Percentiles rank a stretch among this genome's conserved stretches.
Conservation (phyloP, 257 asterid species). For the Linderniella brevidens region DNA sequence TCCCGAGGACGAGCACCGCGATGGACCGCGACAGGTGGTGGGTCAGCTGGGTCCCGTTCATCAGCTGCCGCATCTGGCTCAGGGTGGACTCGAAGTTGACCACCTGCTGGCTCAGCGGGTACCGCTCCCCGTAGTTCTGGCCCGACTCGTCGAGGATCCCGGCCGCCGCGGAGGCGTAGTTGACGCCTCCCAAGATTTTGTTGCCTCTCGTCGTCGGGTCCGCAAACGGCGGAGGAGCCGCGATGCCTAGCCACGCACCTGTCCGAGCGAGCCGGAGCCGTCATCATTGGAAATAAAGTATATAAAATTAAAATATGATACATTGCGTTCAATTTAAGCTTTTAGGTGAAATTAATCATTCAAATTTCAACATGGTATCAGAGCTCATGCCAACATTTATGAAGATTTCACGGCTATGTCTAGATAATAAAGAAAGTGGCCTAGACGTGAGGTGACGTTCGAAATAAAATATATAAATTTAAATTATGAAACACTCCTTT, state of each 20-base stretch:
- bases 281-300: not conserved
- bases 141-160: conserved; percentile 89
- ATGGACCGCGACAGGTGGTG: conserved; percentile 36
- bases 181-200: conserved; percentile 56
- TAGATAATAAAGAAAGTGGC: too few species aligned
- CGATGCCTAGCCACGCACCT: conserved; percentile 60
- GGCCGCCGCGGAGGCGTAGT: conserved; percentile 91
- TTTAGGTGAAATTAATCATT: too few species aligned
- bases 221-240: conserved; percentile 76
- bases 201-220: conserved; percentile 52
- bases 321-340: too few species aligned
- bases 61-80: conserved; percentile 38
- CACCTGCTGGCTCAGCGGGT: conserved; percentile 61
- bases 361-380: too few species aligned
- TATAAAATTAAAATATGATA: too few species aligned
- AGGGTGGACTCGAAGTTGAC: conserved; percentile 61
- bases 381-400: too few species aligned
- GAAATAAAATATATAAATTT: too few species aligned
- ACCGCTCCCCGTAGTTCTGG: conserved; percentile 63
- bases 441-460: too few species aligned
- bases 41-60: conserved; percentile 20
- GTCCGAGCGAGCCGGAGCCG: not conserved
- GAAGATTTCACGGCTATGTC: too few species aligned
- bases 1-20: conserved; percentile 54
- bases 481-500: too few species aligned